Conservation (phyloP, 768 basidiomycete species). For the Macrolepiota fuliginosa region DNA sequence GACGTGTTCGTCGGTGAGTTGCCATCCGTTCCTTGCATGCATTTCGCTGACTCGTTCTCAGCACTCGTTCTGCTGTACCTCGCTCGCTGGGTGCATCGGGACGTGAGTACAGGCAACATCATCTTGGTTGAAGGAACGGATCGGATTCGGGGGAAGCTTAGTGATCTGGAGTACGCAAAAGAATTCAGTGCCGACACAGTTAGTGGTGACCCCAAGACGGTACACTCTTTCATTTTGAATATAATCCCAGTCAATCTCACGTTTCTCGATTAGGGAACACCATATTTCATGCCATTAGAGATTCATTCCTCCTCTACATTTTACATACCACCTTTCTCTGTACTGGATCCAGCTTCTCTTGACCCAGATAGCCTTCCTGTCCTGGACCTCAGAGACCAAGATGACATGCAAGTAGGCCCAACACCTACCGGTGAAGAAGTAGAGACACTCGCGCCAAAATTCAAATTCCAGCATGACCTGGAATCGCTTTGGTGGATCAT, state of each 20-base stretch:
- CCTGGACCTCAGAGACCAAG: no score
- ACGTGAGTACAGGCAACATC: constrained; percentile 2
- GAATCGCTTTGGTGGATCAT: not conserved
- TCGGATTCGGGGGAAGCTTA: not conserved
- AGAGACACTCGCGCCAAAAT: not conserved
- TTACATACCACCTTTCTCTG: no score
- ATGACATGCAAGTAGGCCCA: no score
- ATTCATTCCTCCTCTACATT: no score
- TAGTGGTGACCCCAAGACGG: not conserved
- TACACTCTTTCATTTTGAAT: not conserved
- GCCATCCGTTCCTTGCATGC: no score
- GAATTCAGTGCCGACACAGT: not conserved
- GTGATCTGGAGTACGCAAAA: constrained; percentile 10
- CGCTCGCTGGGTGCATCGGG: constrained; percentile 9
- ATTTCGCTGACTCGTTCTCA: not conserved
- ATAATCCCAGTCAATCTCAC: not conserved
- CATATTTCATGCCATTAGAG: constrained; percentile 3
- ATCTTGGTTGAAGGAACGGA: not conserved
- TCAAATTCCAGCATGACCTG: no score
- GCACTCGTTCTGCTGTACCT: constrained; percentile 4
- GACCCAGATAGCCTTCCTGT: no score
- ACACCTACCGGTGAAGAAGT: no score
- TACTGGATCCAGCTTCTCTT: no score
- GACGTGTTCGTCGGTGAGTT: not conserved
- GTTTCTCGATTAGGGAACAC: not conserved